Evolutionary conservation across 2,329 filamentous ascomycete genomes (phyloP).

Genomic region (Cercospora zeina): DNA sequence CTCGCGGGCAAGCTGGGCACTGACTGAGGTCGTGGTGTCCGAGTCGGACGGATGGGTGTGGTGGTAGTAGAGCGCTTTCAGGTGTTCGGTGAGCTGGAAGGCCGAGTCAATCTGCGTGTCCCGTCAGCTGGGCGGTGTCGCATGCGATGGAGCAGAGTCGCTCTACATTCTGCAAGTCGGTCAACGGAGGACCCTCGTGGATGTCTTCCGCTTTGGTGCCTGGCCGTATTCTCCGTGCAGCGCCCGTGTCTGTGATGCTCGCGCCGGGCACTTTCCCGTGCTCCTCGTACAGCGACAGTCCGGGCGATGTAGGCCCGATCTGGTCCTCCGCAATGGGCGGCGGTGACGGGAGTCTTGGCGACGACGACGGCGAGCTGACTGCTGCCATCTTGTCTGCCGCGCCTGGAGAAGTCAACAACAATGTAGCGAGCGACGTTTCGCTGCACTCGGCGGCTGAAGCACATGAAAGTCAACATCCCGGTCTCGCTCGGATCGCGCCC

Average conservation of each 20-base stretch:
- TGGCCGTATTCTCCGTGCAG: conserved; percentile 81
- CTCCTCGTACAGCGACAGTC: conserved; percentile 61
- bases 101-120: conserved; percentile 80
- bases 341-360: conserved; percentile 89
- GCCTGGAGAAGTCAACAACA: not conserved
- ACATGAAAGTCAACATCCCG: conserved; percentile 7
- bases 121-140: conserved; percentile 21
- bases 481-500: not conserved
- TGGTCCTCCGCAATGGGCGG: conserved; percentile 95
- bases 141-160: conserved; percentile 21
- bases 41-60: conserved; percentile 70
- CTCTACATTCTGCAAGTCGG: conserved; percentile 78
- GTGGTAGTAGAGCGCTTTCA: conserved; percentile 85
- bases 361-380: conserved; percentile 63
- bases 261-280: conserved; percentile 58
- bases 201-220: conserved; percentile 92
- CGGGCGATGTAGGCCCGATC: conserved; percentile 75
- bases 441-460: conserved; percentile 8
- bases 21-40: conserved; percentile 77
- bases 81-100: conserved; percentile 95
- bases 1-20: conserved; percentile 69
- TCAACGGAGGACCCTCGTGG: conserved; percentile 83
- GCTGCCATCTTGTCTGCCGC: conserved; percentile 30
- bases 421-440: not conserved
- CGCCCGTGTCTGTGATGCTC: conserved; percentile 68